These are phyloP conservation scores for Aurantiochytrium sp. DNA, from an alignment of 108 stramenopile species.

Conservation along the genomic window DNA sequence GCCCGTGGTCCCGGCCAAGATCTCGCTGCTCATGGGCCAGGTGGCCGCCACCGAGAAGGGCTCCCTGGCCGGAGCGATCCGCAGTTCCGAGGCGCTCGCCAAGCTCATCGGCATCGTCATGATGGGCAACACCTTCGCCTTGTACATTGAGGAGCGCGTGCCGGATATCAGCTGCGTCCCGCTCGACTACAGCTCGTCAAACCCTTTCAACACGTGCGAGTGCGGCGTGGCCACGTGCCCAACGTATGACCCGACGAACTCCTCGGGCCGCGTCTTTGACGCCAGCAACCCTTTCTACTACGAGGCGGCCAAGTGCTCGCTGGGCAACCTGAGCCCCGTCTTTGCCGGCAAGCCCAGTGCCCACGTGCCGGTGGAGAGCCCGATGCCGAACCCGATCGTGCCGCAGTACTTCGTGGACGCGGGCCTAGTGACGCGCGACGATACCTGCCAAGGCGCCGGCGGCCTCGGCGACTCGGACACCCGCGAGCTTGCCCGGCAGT, in stretches of 20 bases:
- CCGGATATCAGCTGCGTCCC: background rate
- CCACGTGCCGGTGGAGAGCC: background rate
- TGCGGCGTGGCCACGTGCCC: conserved; percentile 21
- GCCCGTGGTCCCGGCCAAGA: background rate
- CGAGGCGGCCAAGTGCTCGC: background rate
- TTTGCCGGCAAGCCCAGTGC: background rate
- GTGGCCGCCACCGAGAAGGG: background rate
- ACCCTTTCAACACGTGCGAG: background rate
- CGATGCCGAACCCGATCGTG: background rate
- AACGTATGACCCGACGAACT: background rate
- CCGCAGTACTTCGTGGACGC: background rate
- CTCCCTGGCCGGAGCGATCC: background rate
- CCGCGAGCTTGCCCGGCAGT: background rate
- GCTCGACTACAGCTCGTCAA: background rate
- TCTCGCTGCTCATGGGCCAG: background rate
- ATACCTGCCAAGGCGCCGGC: background rate
- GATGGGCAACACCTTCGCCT: background rate
- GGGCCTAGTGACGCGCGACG: background rate
- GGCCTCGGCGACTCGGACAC: background rate
- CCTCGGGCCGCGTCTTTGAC: background rate
- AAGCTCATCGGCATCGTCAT: background rate
- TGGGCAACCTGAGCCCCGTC: background rate
- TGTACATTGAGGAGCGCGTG: background rate
- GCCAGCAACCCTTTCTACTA: background rate
- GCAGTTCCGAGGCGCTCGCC: conserved; percentile 1